Evolutionary conservation across 2,329 filamentous ascomycete species (phyloP), one percentile per base, ranked within the genome.

Genomic region (Colletotrichum tamarilloi): DNA sequence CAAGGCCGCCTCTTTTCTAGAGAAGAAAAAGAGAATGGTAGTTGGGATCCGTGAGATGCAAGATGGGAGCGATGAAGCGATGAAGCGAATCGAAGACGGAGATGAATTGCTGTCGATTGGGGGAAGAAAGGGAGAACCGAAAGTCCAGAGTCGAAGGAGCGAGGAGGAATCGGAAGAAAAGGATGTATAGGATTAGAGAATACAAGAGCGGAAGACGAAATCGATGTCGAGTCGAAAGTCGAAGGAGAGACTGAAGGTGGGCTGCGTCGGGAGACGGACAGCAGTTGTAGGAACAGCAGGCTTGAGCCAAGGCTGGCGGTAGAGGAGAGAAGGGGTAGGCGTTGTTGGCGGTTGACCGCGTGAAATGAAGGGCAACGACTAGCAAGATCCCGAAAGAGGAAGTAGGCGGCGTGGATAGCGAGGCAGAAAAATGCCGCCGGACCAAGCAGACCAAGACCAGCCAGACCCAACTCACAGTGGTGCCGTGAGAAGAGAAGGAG

Each of bases 301-400:
- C 42, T 22, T 32, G 32, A 63, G 60, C 46, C 60, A 64, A 64
- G 49, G 58, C 64, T 55, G 55, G 59, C 38, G 68, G 55, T 16
- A 59, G 55, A 67, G 64, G 38, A 72, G 58, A 68, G 58, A 69
- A 59, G 26, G 49, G 67, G 67, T 42, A 46, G 60, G 58, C 49
- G 58, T 57, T 35, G 69, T 30, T 57, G 70, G 69, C 67, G 26
- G 67, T 62, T 56, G 71, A 62, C 32, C 3, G 53, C 30, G 72
- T 69, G 68, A 74, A 72, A 74, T 74, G 68, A 74, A 72, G 68
- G 56, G 68, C 56, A 63, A 58, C 57, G 57, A 52, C 72, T 72
- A 72, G 63, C 24, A 56, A 52, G 28, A 30, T 64, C 68, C 62
- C 55, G 65, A 73, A 73, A 68, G 60, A 66, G 67, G 62, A 73